A percentile compares a stretch with the other conserved stretches of the same genome.
phyloP scores from a whole-genome alignment of 208 protist species.

The Vickermania spadyakhi region DNA sequence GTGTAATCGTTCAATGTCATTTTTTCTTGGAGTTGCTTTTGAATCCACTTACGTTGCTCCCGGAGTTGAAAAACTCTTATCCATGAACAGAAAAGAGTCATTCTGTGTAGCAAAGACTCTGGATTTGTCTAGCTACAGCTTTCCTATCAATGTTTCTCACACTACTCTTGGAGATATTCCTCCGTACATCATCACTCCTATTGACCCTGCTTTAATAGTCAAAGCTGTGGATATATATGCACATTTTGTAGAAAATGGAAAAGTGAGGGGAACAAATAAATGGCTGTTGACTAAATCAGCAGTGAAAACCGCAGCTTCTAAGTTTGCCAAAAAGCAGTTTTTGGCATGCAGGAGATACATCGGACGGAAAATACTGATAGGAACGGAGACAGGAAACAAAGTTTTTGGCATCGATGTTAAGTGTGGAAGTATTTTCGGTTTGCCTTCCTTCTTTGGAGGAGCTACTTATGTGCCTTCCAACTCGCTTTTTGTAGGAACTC shows the following conservation, averaged over 20 bases:
- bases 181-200: conserved; percentile 14
- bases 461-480: conserved; percentile 12
- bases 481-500: conserved; percentile 51
- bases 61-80: conserved; percentile 16
- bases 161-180: conserved; percentile 41
- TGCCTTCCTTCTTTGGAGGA: conserved; percentile 50
- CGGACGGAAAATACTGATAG: conserved; percentile 38
- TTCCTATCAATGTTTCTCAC: conserved; percentile 28
- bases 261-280: conserved; percentile 12
- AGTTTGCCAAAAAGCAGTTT: conserved; percentile 43
- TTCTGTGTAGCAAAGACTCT: conserved; percentile 48
- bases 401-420: conserved; percentile 51
- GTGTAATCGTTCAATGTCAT: conserved; percentile 37
- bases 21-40: conserved; percentile 49
- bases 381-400: conserved; percentile 35
- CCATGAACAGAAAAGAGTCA: conserved; percentile 15
- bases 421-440: conserved; percentile 40
- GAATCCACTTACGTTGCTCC: conserved; percentile 12
- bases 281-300: conserved; percentile 39
- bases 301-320: conserved; percentile 47
- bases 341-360: conserved; percentile 28
- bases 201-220: conserved; percentile 13
- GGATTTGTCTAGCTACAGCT: conserved; percentile 15
- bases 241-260: conserved; percentile 12
- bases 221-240: conserved; percentile 23